These are phyloP conservation scores for Mimosa pudica DNA, from an alignment of 306 rosid genomes.

Conservation along the genomic window DNA sequence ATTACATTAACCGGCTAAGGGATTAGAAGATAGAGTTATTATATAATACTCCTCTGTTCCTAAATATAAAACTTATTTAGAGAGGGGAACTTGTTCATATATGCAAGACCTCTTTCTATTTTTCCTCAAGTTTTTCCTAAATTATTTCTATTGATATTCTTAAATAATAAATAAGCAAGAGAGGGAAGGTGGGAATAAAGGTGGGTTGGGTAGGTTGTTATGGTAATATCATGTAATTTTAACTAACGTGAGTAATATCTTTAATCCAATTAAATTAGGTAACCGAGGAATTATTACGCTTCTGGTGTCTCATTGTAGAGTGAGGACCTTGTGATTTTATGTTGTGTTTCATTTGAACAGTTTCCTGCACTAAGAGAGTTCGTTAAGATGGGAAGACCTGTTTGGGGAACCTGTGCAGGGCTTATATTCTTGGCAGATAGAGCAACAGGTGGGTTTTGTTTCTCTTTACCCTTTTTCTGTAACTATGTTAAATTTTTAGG, in stretches of 20 bases:
- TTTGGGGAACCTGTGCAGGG: conserved; percentile 99
- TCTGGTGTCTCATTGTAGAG: background rate
- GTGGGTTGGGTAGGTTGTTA: too few species aligned
- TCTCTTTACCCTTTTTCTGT: conserved; percentile 19
- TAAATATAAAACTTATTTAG: too few species aligned
- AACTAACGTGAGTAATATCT: too few species aligned
- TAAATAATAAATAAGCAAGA: too few species aligned
- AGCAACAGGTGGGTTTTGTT: conserved; percentile 65
- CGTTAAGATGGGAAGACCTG: conserved; percentile 91
- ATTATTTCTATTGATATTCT: too few species aligned
- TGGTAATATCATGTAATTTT: too few species aligned
- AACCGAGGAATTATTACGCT: background rate
- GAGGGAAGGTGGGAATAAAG: too few species aligned
- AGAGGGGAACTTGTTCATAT: too few species aligned
- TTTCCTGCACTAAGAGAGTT: conserved; percentile 93
- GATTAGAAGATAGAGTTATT: background rate
- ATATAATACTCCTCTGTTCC: background rate
- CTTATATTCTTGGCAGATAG: conserved; percentile 91
- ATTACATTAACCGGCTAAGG: background rate
- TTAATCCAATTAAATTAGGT: too few species aligned
- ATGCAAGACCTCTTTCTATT: too few species aligned
- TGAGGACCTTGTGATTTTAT: background rate
- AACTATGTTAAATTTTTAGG: background rate
- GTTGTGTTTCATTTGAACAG: conserved; percentile 39
- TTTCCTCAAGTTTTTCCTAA: too few species aligned